Base-by-base conservation (phyloP, 352 stramenopile genomes). In the Halophytophthora polymorphica region DNA sequence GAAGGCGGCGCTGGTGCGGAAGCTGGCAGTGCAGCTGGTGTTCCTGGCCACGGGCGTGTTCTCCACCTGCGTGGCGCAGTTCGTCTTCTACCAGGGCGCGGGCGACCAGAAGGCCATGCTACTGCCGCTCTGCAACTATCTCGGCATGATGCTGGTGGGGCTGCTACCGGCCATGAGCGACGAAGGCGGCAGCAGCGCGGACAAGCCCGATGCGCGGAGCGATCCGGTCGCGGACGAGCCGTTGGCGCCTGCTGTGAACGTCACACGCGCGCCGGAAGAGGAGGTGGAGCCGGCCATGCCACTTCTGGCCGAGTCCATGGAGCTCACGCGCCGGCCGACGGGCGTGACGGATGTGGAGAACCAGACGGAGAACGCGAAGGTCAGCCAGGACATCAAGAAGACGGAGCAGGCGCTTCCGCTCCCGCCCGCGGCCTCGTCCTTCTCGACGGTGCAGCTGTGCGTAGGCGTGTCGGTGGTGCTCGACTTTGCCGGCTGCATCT, bases 91-190 rank as follows among this genome's bases (percentile, higher is more conserved):
- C 55, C 78, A 91, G 44, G 83, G 83, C 35, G 83, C 83, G 6
- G 78, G 73, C 48, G 80, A 89, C 49, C 83, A 93, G 58, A 77
- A 73, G 34, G 74, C 77, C n/a, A 92, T 93, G 80, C 63, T 93
- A n/a, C 55, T 93, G 34, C 83, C 83, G 51, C 71, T 93, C 3
- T 91, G 83, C 63, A 93, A 93, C 66, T 93, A 91, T 49, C 58
- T 93, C 13, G 83, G 83, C 17, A 90, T 93, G 72, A 90, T 92
- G 81, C 75, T 93, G 22, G 82, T 90, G 2, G 83, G 83, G 0
- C 58, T 93, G 15, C 62, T 91, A 22, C 79, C 83, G 0, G 43
- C 45, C n/a, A 18, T 59, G 7, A 50, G 57, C 6, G 34, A n/a
- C 13, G 29, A 46, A 14, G 40, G 43, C 6, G 21, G 14, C 28